Conservation (phyloP, 2,329 filamentous ascomycete species). For the Anisogramma anomala region DNA sequence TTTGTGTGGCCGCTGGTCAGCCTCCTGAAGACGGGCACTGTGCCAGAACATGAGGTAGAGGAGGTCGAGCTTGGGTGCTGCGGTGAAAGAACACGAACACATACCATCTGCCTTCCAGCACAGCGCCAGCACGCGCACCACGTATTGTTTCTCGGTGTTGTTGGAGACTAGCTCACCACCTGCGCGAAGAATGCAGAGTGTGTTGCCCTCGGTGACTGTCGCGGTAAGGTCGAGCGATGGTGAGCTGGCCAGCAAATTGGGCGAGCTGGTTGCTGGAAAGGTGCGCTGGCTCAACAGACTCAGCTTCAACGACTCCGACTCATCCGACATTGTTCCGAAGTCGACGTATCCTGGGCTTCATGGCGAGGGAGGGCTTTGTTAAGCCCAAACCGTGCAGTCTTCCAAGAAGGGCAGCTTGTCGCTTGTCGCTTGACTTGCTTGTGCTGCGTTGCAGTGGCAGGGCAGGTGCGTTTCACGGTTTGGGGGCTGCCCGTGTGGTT, state of each 20-base stretch:
- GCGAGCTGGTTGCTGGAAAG: constrained; percentile 42
- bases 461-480: neutral
- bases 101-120: constrained; percentile 59
- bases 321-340: constrained; percentile 11
- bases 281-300: constrained; percentile 44
- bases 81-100: too few species aligned
- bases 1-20: constrained; percentile 15
- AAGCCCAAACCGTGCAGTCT: neutral
- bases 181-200: constrained; percentile 65
- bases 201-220: constrained; percentile 55
- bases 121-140: constrained; percentile 39
- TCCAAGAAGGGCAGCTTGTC: neutral
- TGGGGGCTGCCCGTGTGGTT: too few species aligned
- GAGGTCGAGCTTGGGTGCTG: too few species aligned
- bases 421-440: neutral
- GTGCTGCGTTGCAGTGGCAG: too few species aligned
- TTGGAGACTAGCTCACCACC: constrained; percentile 57
- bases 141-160: constrained; percentile 29
- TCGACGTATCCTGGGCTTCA: constrained; percentile 1
- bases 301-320: constrained; percentile 23
- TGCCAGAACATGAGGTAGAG: too few species aligned
- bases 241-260: constrained; percentile 58
- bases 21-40: too few species aligned
- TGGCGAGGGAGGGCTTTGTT: too few species aligned
- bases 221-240: constrained; percentile 77